Percentiles rank a stretch among this genome's conserved stretches.
These are phyloP conservation scores for Ophiocordyceps sinensis DNA, from an alignment of 2,329 filamentous ascomycete species.

Conservation along the genomic window DNA sequence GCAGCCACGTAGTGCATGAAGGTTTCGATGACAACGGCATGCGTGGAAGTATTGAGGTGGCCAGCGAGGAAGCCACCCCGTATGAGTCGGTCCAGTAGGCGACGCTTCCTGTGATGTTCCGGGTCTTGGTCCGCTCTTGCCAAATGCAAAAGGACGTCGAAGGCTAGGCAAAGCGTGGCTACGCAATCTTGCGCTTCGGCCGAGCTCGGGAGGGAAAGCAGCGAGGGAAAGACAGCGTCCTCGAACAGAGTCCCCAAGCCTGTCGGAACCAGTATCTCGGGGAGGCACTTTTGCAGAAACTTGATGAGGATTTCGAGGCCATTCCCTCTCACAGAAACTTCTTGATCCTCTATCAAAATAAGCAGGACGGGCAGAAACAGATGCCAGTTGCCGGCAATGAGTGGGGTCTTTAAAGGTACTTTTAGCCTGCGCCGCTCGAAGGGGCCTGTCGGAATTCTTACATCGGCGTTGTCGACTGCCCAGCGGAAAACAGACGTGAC, in stretches of 20 bases:
- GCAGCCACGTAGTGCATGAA: slow-evolving; percentile 35
- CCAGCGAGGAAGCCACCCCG: slow-evolving; percentile 40
- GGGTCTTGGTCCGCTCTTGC: slow-evolving; percentile 15
- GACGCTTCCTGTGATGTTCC: slow-evolving; percentile 12
- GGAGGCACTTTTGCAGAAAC: slow-evolving; percentile 41
- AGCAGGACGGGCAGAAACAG: slow-evolving; percentile 56
- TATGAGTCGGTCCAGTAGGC: slow-evolving; percentile 38
- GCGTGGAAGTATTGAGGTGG: slow-evolving; percentile 42
- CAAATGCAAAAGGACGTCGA: slow-evolving; percentile 50
- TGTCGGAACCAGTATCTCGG: slow-evolving; percentile 39
- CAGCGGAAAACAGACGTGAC: slow-evolving; percentile 2
- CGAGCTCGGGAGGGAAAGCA: slow-evolving; percentile 63
- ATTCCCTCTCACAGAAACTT: slow-evolving; percentile 33
- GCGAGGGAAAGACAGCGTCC: slow-evolving; percentile 52
- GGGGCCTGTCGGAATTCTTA: background rate
- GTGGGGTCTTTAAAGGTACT: background rate
- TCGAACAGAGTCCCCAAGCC: slow-evolving; percentile 56
- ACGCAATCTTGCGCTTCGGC: slow-evolving; percentile 61
- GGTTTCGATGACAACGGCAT: slow-evolving; percentile 40
- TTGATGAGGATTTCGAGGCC: slow-evolving; percentile 39
- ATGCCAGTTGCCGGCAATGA: slow-evolving; percentile 39
- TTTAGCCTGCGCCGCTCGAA: background rate
- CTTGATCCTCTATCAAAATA: slow-evolving; percentile 50
- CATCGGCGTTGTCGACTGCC: slow-evolving; percentile 3
- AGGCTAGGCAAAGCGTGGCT: slow-evolving; percentile 47